A percentile compares a stretch with the other conserved stretches of the same genome.
Evolutionary conservation across 345 rosid species (phyloP).

Genomic region (Garcia nutans): DNA sequence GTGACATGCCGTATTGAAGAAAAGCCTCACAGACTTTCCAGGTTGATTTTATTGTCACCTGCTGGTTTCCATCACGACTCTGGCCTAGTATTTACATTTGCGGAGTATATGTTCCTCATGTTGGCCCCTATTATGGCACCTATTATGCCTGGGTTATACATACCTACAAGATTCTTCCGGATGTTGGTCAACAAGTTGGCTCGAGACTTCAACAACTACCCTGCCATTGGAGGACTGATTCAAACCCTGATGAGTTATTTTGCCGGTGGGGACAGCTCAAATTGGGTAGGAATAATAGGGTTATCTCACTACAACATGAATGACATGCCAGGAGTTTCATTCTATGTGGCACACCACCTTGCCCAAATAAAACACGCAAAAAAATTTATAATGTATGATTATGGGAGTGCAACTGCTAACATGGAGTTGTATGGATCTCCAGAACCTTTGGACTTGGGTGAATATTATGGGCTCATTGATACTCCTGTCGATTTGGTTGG

Average conservation of each 20-base stretch:
- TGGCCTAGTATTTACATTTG: slow-evolving; percentile 48
- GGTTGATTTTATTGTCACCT: slow-evolving; percentile 77
- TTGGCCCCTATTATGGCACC: slow-evolving; percentile 60
- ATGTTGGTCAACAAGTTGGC: slow-evolving; percentile 93
- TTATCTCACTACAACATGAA: slow-evolving; percentile 96
- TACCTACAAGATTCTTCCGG: slow-evolving; percentile 93
- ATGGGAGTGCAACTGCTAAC: slow-evolving; percentile 63
- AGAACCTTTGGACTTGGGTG: slow-evolving; percentile 86
- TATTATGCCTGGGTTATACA: slow-evolving; percentile 80
- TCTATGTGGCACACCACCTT: slow-evolving; percentile 74
- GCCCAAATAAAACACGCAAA: slow-evolving; percentile 79
- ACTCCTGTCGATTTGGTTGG: slow-evolving; percentile 85
- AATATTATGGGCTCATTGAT: slow-evolving; percentile 57
- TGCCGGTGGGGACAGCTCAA: slow-evolving; percentile 94
- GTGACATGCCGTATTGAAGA: slow-evolving; percentile 59
- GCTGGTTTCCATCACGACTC: slow-evolving; percentile 96
- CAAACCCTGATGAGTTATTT: slow-evolving; percentile 87
- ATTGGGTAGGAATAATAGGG: slow-evolving; percentile 94
- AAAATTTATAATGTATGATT: slow-evolving; percentile 79
- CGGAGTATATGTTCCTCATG: slow-evolving; percentile 54
- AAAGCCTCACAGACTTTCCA: slow-evolving; percentile 83
- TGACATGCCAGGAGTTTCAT: slow-evolving; percentile 94
- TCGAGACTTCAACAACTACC: slow-evolving; percentile 90
- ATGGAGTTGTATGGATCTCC: slow-evolving; percentile 68
- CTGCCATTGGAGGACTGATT: slow-evolving; percentile 94